These are phyloP conservation scores for Talaromyces verruculosus DNA, from an alignment of 2,329 filamentous ascomycete species.

Conservation along the genomic window DNA sequence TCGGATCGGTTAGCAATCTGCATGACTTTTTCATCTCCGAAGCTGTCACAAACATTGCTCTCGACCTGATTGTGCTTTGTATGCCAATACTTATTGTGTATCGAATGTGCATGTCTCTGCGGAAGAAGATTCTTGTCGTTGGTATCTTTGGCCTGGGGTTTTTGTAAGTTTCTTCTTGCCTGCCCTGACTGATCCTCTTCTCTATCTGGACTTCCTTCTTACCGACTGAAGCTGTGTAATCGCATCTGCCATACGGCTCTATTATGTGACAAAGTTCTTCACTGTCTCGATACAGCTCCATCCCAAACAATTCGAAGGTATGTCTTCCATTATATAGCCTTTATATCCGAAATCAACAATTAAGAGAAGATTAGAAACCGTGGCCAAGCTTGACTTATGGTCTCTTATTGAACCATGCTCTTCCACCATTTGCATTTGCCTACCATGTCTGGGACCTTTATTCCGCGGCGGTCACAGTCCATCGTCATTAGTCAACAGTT, in stretches of 20 bases:
- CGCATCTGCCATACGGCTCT: constrained; percentile 10
- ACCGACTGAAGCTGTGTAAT: constrained; percentile 2
- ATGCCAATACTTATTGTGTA: constrained; percentile 16
- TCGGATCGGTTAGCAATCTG: constrained; percentile 13
- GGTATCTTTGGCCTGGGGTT: constrained; percentile 17
- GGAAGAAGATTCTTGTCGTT: constrained; percentile 12
- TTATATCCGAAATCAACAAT: background rate
- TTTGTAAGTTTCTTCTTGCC: background rate
- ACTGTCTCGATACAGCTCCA: background rate
- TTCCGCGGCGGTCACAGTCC: constrained; percentile 5
- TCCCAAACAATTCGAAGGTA: constrained; percentile 10
- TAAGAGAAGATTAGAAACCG: constrained; percentile 6
- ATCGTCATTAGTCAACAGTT: constrained; percentile 2
- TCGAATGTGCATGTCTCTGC: background rate
- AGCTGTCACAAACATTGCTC: constrained; percentile 9
- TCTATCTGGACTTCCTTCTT: background rate
- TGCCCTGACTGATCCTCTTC: background rate
- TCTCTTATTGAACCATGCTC: constrained; percentile 15
- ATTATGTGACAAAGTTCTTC: constrained; percentile 15
- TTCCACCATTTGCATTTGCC: constrained; percentile 9
- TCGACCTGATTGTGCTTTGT: constrained; percentile 14
- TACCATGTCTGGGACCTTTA: constrained; percentile 14
- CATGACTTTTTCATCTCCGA: constrained; percentile 17
- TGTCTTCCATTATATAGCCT: background rate
- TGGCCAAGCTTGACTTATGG: constrained; percentile 15